Percentiles rank a stretch among this genome's conserved stretches.
phyloP scores from a whole-genome alignment of 2,329 filamentous ascomycete species.

The Penicillium sumatraense region DNA sequence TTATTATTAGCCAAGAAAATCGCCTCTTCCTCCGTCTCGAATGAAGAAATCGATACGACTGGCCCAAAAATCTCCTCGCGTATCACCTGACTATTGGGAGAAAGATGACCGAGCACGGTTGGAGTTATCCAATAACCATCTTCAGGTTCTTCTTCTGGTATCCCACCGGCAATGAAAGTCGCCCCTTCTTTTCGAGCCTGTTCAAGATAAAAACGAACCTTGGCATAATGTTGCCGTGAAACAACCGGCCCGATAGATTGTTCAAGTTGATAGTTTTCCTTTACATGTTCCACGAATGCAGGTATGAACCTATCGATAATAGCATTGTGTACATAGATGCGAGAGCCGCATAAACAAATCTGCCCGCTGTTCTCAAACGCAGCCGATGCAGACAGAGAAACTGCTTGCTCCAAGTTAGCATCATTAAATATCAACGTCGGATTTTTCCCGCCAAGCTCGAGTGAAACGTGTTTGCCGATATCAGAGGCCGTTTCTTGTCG shows the following conservation, averaged over 20 bases:
- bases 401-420: slow-evolving; percentile 17
- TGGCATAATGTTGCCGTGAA: slow-evolving; percentile 43
- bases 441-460: slow-evolving; percentile 25
- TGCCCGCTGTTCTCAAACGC: slow-evolving; percentile 25
- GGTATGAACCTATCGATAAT: slow-evolving; percentile 65
- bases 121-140: slow-evolving; percentile 66
- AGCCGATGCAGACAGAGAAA: slow-evolving; percentile 18
- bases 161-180: slow-evolving; percentile 59
- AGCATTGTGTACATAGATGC: slow-evolving; percentile 66
- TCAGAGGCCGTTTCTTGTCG: slow-evolving; percentile 25
- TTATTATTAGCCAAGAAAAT: slow-evolving; percentile 56
- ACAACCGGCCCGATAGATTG: slow-evolving; percentile 54
- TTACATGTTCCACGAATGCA: slow-evolving; percentile 57
- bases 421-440: slow-evolving; percentile 24
- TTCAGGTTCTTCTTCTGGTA: slow-evolving; percentile 47
- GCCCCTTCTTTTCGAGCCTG: slow-evolving; percentile 63
- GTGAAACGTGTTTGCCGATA: slow-evolving; percentile 26
- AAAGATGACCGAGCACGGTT: slow-evolving; percentile 54
- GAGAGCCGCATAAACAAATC: slow-evolving; percentile 63
- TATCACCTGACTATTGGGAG: slow-evolving; percentile 53
- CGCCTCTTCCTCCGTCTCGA: slow-evolving; percentile 57
- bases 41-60: slow-evolving; percentile 55
- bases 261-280: slow-evolving; percentile 63
- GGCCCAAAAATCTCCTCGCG: slow-evolving; percentile 59
- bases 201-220: slow-evolving; percentile 60